A percentile compares a stretch with the other conserved stretches of the same genome.
Conservation (phyloP, 257 asterid species). For the Anisodus acutangulus region DNA sequence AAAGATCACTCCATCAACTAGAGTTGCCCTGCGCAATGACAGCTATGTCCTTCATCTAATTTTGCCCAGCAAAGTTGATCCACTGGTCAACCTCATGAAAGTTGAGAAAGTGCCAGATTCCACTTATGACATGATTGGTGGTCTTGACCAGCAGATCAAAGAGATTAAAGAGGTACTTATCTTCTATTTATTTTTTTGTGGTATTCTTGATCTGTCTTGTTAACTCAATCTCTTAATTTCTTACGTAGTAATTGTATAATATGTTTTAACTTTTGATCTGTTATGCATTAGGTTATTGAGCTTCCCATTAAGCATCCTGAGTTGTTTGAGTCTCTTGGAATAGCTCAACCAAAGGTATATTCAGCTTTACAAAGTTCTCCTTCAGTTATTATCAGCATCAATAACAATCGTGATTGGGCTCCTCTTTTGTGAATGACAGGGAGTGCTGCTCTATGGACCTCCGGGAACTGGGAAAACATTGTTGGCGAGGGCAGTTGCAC, state of each 20-base stretch:
- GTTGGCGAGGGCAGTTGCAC: constrained; percentile 79
- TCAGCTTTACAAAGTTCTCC: not conserved
- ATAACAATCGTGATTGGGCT: not conserved
- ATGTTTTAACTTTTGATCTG: not conserved
- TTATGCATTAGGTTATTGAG: constrained; percentile 59
- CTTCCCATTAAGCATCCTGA: constrained; percentile 81
- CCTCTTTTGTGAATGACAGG: constrained; percentile 41
- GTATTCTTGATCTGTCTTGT: not conserved
- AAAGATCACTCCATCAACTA: constrained; percentile 87
- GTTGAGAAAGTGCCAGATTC: constrained; percentile 98
- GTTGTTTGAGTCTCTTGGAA: constrained; percentile 78
- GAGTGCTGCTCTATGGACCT: constrained; percentile 77
- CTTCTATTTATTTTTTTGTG: no score
- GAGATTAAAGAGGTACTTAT: constrained; percentile 80
- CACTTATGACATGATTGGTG: constrained; percentile 99
- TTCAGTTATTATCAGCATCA: not conserved
- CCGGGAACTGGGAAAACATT: constrained; percentile 80
- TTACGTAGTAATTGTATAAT: no score
- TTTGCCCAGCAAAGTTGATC: constrained; percentile 94
- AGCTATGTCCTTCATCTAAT: constrained; percentile 94
- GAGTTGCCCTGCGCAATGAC: constrained; percentile 95
- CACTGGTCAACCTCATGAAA: constrained; percentile 93
- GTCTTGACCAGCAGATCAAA: constrained; percentile 95
- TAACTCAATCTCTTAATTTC: not conserved
- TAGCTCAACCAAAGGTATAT: constrained; percentile 83